Percentiles rank a stretch among this genome's conserved stretches.
Conservation (phyloP, 768 basidiomycete species). For the Suillus tomentosus region DNA sequence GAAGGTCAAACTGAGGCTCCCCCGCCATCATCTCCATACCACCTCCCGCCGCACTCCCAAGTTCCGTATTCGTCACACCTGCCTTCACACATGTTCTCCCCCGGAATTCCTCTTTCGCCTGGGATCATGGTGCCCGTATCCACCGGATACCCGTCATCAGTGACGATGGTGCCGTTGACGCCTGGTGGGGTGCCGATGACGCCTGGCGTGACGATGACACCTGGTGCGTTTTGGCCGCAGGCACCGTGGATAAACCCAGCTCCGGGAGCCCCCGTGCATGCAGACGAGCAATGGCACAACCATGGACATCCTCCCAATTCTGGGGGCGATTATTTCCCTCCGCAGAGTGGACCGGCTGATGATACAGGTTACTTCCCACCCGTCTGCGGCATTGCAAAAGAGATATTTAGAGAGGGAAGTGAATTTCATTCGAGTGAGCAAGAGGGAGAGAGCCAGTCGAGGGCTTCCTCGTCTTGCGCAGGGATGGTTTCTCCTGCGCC, state of each 20-base stretch:
- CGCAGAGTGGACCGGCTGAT: conserved; percentile 28
- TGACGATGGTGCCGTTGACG: conserved; percentile 26
- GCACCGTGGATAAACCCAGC: conserved; percentile 58
- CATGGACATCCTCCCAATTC: conserved; percentile 8
- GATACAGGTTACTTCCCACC: conserved; percentile 46
- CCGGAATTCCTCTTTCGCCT: conserved; percentile 33
- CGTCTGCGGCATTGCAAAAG: conserved; percentile 36
- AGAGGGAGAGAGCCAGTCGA: neutral
- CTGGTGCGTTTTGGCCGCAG: conserved; percentile 72
- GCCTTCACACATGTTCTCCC: conserved; percentile 31
- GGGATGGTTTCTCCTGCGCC: conserved; percentile 1
- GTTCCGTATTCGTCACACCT: conserved; percentile 26
- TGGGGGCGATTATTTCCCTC: conserved; percentile 43
- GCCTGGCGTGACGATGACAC: conserved; percentile 71
- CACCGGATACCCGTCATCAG: conserved; percentile 25
- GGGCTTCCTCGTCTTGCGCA: neutral
- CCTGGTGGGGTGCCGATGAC: conserved; percentile 32
- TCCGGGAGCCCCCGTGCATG: conserved; percentile 59
- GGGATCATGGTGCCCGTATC: conserved; percentile 32
- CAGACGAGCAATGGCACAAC: conserved; percentile 18
- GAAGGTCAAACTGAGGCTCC: conserved; percentile 9
- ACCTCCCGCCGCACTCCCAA: conserved; percentile 21
- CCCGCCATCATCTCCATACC: conserved; percentile 16
- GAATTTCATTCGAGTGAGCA: conserved; percentile 10
- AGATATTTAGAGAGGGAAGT: conserved; percentile 36